Evolutionary conservation across 352 stramenopile species (phyloP).

Genomic region (Globisporangium uncinulatum): DNA sequence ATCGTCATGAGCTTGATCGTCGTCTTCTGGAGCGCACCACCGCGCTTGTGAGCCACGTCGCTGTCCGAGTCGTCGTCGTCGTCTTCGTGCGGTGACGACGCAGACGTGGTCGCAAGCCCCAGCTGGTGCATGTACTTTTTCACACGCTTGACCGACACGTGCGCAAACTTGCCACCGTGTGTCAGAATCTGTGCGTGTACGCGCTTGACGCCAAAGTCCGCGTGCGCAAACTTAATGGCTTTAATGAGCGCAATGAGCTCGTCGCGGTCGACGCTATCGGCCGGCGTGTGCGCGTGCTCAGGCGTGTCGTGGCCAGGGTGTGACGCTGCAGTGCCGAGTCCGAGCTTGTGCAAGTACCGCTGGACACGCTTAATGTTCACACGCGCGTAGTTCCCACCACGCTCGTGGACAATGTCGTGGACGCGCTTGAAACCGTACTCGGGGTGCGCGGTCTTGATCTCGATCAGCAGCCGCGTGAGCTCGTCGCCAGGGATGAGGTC

Average conservation of each 20-base stretch:
- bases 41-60: constrained; percentile 8
- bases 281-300: constrained; percentile 17
- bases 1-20: constrained; percentile 82
- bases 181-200: constrained; percentile 70
- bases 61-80: constrained; percentile 20
- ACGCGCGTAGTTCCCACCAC: constrained; percentile 24
- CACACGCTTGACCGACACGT: constrained; percentile 73
- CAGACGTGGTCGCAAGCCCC: constrained; percentile 37
- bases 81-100: constrained; percentile 9
- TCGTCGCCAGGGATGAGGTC: constrained; percentile 22
- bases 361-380: constrained; percentile 30
- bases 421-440: constrained; percentile 33
- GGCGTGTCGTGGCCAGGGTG: constrained; percentile 18
- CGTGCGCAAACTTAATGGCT: constrained; percentile 84
- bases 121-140: constrained; percentile 86
- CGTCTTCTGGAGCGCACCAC: constrained; percentile 13
- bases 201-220: constrained; percentile 78
- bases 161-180: constrained; percentile 73
- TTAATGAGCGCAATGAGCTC: constrained; percentile 84
- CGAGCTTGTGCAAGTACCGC: constrained; percentile 31
- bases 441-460: constrained; percentile 36
- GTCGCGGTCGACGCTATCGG: constrained; percentile 44
- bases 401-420: constrained; percentile 21
- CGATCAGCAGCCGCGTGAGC: constrained; percentile 26
- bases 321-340: constrained; percentile 4